Base-by-base conservation (phyloP, 805 yeast genomes). In the Yamadazyma philogaea region DNA sequence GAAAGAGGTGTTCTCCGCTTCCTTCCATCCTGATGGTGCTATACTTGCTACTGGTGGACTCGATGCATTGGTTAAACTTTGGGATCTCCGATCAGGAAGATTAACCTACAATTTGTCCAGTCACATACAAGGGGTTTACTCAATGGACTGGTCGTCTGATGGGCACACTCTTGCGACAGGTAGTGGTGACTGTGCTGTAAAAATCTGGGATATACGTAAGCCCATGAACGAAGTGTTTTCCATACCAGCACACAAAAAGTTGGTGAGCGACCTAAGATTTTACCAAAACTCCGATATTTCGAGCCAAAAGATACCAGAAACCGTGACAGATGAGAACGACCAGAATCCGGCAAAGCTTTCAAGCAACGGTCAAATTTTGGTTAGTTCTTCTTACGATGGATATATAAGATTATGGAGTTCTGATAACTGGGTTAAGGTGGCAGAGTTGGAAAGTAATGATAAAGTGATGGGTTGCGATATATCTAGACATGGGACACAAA, bases 71-170 rank as follows among this genome's bases (percentile, higher is more conserved):
- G 81, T 80, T 0, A 67, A 83, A 34, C 57, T 90, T 2, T 91
- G 97, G 97, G 99, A 91, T 63, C 59, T 91, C 30, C 66, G 99
- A 40, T 71, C 84, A 0, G 98, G 97, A 3, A 71, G 77, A 42
- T 68, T 79, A 0, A 72, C 86, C 1, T 69, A 77, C 57, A 61
- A 70, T 7, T 60, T 88, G 3, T 68, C 72, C 21, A 86, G 86
- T 1, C 98, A 93, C 60, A 74, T 78, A 6, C 75, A 79, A 45
- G 88, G 87, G 0, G 77, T 91, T 0, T 79, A 86, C 59, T 66
- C 82, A 1, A 56, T 82, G 34, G 87, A 78, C 49, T 91, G 95
- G 85, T 70, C 90, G 3, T 72, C 76, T 1, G 82, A 86, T 60
- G 96, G 96, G 1, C 74, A 74, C 51, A 82, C 82, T 39, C 53